Evolutionary conservation across 257 asterid genomes (phyloP).

Genomic region (Oldenlandia corymbosa): DNA sequence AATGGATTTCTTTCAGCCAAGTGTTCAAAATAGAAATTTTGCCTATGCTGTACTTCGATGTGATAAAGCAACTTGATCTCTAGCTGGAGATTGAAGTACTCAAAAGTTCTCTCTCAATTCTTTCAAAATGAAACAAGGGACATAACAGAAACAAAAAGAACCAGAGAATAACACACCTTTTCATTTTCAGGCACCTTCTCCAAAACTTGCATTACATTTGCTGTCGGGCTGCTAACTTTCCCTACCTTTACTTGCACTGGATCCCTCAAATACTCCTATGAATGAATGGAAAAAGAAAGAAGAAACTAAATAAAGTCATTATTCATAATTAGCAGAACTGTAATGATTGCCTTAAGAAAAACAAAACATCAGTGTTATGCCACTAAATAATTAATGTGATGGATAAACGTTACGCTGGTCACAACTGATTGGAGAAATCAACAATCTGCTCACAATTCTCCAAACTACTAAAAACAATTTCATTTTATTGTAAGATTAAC

Average conservation of each 20-base stretch:
- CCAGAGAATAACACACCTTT: slow-evolving; percentile 57
- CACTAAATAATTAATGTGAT: background rate
- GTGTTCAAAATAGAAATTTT: background rate
- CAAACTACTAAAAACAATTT: background rate
- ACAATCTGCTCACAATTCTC: background rate
- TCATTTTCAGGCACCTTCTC: slow-evolving; percentile 79
- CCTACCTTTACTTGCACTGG: slow-evolving; percentile 89
- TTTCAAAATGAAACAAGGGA: too few species aligned
- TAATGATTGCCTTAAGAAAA: background rate
- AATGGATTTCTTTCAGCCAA: background rate
- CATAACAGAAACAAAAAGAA: too few species aligned
- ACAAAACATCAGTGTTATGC: background rate
- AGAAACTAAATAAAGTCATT: background rate
- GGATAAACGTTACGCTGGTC: background rate
- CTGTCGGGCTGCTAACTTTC: slow-evolving; percentile 85
- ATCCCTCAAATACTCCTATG: slow-evolving; percentile 68
- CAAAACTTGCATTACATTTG: slow-evolving; percentile 70
- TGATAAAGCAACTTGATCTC: background rate
- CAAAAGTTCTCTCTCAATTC: too few species aligned
- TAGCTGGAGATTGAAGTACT: too few species aligned
- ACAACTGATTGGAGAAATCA: background rate
- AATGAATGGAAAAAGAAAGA: slow-evolving; percentile 8
- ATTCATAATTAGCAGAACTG: background rate
- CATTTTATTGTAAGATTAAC: too few species aligned
- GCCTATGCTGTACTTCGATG: background rate